Percentiles rank a stretch among this genome's conserved stretches.
Evolutionary conservation across 2,329 filamentous ascomycete species (phyloP).

Genomic region (Endothia cerciana): DNA sequence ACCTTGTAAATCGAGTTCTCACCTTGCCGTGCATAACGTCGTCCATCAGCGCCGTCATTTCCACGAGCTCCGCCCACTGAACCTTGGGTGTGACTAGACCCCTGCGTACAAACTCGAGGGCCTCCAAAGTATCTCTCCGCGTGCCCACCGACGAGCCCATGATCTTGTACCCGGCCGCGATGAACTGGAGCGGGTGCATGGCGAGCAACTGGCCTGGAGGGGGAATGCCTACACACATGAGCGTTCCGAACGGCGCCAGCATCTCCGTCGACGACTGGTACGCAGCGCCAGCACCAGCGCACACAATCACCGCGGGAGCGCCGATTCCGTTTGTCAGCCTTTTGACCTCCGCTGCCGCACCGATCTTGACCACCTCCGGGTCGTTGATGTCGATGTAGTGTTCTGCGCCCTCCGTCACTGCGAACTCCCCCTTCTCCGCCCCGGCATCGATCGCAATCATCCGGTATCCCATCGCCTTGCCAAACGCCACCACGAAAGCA

Average conservation of each 20-base stretch:
- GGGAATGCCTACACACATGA: constrained; percentile 45
- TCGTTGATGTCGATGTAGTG: constrained; percentile 42
- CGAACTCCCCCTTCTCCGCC: constrained; percentile 35
- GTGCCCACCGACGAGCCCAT: constrained; percentile 43
- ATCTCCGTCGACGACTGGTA: constrained; percentile 42
- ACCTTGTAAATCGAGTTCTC: background rate
- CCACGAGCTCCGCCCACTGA: constrained; percentile 32
- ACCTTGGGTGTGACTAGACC: constrained; percentile 39
- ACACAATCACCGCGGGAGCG: constrained; percentile 38
- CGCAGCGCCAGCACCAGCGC: constrained; percentile 37
- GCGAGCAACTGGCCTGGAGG: constrained; percentile 34
- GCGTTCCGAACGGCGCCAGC: constrained; percentile 43
- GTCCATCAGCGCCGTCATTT: constrained; percentile 32
- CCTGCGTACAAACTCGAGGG: constrained; percentile 43
- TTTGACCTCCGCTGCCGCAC: constrained; percentile 34
- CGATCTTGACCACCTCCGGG: constrained; percentile 18
- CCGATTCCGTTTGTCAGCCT: constrained; percentile 33
- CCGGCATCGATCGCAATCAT: constrained; percentile 46
- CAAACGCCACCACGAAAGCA: constrained; percentile 44
- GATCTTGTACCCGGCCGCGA: constrained; percentile 41
- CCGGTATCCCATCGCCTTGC: constrained; percentile 46
- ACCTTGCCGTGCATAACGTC: constrained; percentile 29
- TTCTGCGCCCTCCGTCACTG: constrained; percentile 41
- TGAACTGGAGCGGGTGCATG: constrained; percentile 42
- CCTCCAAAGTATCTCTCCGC: constrained; percentile 44